A percentile compares a stretch with the other conserved stretches of the same genome.
Evolutionary conservation across 2,329 filamentous ascomycete genomes (phyloP).

Genomic region (Hypoxylon sp.): DNA sequence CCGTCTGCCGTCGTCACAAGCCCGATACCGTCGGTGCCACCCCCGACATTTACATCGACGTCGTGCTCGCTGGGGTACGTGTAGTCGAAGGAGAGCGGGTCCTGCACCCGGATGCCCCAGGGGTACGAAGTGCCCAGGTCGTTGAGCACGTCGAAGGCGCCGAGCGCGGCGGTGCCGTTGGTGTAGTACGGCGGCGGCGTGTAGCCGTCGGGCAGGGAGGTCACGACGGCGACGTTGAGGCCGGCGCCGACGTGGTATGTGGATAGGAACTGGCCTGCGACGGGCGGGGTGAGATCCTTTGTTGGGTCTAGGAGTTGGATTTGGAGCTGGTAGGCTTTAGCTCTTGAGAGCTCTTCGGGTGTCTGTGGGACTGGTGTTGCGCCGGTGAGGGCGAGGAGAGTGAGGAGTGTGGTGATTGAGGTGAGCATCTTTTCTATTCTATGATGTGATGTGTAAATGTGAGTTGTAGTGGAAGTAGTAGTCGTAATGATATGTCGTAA

Average conservation of each 20-base stretch:
- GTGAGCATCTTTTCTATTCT: slow-evolving; percentile 33
- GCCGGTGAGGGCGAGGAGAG: slow-evolving; percentile 31
- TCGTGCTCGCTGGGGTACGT: slow-evolving; percentile 34
- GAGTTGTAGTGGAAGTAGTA: background rate
- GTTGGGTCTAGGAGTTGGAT: slow-evolving; percentile 29
- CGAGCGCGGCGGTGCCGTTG: slow-evolving; percentile 23
- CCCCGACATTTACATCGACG: slow-evolving; percentile 31
- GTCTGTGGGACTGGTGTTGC: slow-evolving; percentile 28
- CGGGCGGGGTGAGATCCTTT: slow-evolving; percentile 28
- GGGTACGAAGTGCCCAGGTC: slow-evolving; percentile 31
- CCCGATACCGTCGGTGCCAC: slow-evolving; percentile 26
- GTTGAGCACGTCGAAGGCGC: slow-evolving; percentile 25
- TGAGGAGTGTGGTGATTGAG: slow-evolving; percentile 31
- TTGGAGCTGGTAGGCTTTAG: slow-evolving; percentile 37
- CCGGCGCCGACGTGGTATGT: slow-evolving; percentile 31
- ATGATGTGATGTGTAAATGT: slow-evolving; percentile 5
- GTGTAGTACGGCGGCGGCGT: slow-evolving; percentile 33
- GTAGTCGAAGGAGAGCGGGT: slow-evolving; percentile 2
- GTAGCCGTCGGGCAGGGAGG: background rate
- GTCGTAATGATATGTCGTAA: background rate
- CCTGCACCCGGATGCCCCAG: slow-evolving; percentile 31
- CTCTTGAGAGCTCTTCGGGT: slow-evolving; percentile 13
- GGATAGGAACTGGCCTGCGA: slow-evolving; percentile 30
- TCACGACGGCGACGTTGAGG: slow-evolving; percentile 28
- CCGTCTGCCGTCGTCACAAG: background rate